These are phyloP conservation scores for Boletellus deceptivus DNA, from an alignment of 1,284 basidiomycete species.

Conservation along the genomic window DNA sequence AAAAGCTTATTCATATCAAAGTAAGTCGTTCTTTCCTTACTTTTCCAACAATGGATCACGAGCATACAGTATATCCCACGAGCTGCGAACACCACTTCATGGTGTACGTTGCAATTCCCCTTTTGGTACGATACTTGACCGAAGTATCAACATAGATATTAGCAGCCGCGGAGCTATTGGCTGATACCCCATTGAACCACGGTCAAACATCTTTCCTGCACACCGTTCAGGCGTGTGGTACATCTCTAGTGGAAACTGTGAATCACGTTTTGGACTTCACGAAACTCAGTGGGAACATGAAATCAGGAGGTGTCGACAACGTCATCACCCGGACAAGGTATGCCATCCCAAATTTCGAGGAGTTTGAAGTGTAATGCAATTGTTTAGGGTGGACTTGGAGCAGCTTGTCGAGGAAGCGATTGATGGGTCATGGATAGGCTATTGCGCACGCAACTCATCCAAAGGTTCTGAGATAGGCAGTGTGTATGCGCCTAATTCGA, in stretches of 20 bases:
- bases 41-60: slow-evolving; percentile 3
- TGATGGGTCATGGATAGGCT: slow-evolving; percentile 94
- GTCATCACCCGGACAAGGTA: slow-evolving; percentile 69
- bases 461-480: slow-evolving; percentile 83
- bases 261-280: slow-evolving; percentile 98
- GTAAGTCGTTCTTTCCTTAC: slow-evolving; percentile 41
- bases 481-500: slow-evolving; percentile 78
- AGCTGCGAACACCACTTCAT: slow-evolving; percentile 86
- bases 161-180: slow-evolving; percentile 85
- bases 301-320: slow-evolving; percentile 72
- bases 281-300: slow-evolving; percentile 87
- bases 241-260: slow-evolving; percentile 83
- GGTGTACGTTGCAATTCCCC: slow-evolving; percentile 49
- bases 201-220: slow-evolving; percentile 87
- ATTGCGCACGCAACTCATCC: slow-evolving; percentile 73
- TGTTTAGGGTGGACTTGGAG: slow-evolving; percentile 75
- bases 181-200: slow-evolving; percentile 78
- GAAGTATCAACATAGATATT: slow-evolving; percentile 56
- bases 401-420: slow-evolving; percentile 93
- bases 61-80: slow-evolving; percentile 81
- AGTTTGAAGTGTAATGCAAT: neutral
- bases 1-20: slow-evolving; percentile 90
- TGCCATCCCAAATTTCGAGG: slow-evolving; percentile 1
- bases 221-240: slow-evolving; percentile 86
- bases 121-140: neutral